Percentiles rank a stretch among this genome's conserved stretches.
These are phyloP conservation scores for Phaeolepiota aurea DNA, from an alignment of 768 basidiomycete genomes.

Conservation along the genomic window DNA sequence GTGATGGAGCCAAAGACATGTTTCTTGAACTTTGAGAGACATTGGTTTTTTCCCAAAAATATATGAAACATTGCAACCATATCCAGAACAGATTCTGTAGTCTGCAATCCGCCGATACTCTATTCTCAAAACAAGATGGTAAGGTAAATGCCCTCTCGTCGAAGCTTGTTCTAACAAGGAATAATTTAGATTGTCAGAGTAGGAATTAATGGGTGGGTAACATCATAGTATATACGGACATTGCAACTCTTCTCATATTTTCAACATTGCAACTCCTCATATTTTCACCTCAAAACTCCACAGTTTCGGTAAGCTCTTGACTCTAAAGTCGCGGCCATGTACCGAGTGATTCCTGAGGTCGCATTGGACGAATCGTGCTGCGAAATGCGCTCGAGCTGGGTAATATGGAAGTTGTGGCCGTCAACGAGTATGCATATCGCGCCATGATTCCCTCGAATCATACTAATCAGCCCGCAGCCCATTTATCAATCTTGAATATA, in stretches of 20 bases:
- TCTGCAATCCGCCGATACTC: too few relatives aligned
- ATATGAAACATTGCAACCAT: too few relatives aligned
- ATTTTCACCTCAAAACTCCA: constrained; percentile 4
- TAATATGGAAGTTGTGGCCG: constrained; percentile 70
- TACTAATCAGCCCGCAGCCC: constrained; percentile 42
- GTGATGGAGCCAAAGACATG: too few relatives aligned
- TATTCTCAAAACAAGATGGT: too few relatives aligned
- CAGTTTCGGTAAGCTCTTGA: constrained; percentile 57
- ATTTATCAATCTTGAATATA: constrained; percentile 89
- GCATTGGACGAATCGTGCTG: constrained; percentile 93
- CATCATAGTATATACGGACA: constrained; percentile 15
- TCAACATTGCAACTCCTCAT: not conserved
- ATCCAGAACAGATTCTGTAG: too few relatives aligned
- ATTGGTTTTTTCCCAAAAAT: too few relatives aligned
- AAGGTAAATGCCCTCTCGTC: too few relatives aligned
- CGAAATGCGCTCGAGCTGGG: constrained; percentile 74
- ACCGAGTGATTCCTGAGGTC: constrained; percentile 41
- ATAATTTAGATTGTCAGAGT: too few relatives aligned
- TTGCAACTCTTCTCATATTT: constrained; percentile 2
- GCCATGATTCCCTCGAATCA: too few relatives aligned
- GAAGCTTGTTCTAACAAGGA: too few relatives aligned
- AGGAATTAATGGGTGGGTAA: constrained; percentile 84
- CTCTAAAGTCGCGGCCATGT: not conserved
- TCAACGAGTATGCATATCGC: constrained; percentile 80
- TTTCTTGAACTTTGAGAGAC: too few relatives aligned